phyloP scores from a whole-genome alignment of 2,329 filamentous ascomycete genomes.

The Tolypocladium album region DNA sequence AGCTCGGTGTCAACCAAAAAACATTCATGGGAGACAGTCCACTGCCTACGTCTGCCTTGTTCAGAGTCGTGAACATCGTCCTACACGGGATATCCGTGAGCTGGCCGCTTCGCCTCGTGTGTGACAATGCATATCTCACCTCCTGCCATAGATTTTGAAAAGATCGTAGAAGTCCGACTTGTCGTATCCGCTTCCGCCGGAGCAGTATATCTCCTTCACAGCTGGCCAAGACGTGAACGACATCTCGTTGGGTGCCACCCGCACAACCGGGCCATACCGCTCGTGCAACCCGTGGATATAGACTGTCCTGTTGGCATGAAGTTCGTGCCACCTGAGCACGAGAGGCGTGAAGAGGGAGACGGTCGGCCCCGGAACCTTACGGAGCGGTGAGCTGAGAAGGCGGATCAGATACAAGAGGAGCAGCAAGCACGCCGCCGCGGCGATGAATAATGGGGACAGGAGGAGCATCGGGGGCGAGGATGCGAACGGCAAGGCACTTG shows the following conservation, averaged over 20 bases:
- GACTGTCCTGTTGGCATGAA: slow-evolving; percentile 37
- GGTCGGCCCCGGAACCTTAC: slow-evolving; percentile 36
- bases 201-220: slow-evolving; percentile 53
- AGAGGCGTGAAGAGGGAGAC: slow-evolving; percentile 38
- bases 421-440: slow-evolving; percentile 12
- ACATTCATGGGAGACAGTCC: background rate
- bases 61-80: slow-evolving; percentile 50
- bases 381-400: slow-evolving; percentile 20
- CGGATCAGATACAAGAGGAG: slow-evolving; percentile 13
- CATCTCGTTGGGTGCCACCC: slow-evolving; percentile 47
- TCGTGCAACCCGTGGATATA: slow-evolving; percentile 47
- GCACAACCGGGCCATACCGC: slow-evolving; percentile 45
- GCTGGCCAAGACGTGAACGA: slow-evolving; percentile 45
- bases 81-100: slow-evolving; percentile 14
- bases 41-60: slow-evolving; percentile 37
- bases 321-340: slow-evolving; percentile 44
- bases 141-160: slow-evolving; percentile 45
- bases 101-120: slow-evolving; percentile 10
- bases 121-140: slow-evolving; percentile 27
- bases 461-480: slow-evolving; percentile 13
- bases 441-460: slow-evolving; percentile 16
- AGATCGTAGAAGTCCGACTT: slow-evolving; percentile 55
- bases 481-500: background rate
- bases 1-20: background rate
- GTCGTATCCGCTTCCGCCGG: slow-evolving; percentile 51